Base-by-base conservation (phyloP, 192 early-diverging fungal genomes). In the Rhizophagus clarus region DNA sequence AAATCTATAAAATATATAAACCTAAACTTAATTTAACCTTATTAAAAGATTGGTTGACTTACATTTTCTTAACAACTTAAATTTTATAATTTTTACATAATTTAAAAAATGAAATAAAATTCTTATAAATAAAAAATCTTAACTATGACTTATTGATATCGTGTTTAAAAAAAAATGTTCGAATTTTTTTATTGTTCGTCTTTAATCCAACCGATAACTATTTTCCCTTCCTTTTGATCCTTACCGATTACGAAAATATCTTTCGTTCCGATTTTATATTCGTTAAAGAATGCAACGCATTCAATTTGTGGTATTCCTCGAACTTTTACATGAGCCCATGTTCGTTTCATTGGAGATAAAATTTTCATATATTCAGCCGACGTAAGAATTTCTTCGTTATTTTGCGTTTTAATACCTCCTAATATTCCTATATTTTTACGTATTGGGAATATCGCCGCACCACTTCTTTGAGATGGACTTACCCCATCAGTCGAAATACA, bases 241-340 rank as follows among this genome's bases (percentile, higher is more conserved):
- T 76, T 63, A 5, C 74, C 74, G 2, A 76, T 10, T 9, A 76
- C 28, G 14, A 76, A 76, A 63, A 76, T 47, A n/a, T 49, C 51
- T 49, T 72, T 72, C 17, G 2, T 24, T 29, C 26, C 24, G 40
- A 31, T 42, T 40, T 37, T 24, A n/a, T 15, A 12, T 32, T 47
- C 49, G 1, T 17, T 7, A 15, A 15, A 12, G 5, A 76, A 20
- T 45, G 61, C 61, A 4, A 76, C 17, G 24, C 74, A 76, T 24
- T 76, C 60, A n/a, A 76, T 15, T 1, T 10, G 2, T 5, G 74
- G 74, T 40, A 76, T 63, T 29, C 37, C 61, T 42, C 37, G 4
- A 40, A 76, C 20, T 40, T 26, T 32, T 24, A 76, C 17, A 8
- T 63, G 56, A 34, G 4, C 31, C 74, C 74, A 76, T 0, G 20